Base-by-base conservation (phyloP, 306 rosid species). In the Castanospermum australe region DNA sequence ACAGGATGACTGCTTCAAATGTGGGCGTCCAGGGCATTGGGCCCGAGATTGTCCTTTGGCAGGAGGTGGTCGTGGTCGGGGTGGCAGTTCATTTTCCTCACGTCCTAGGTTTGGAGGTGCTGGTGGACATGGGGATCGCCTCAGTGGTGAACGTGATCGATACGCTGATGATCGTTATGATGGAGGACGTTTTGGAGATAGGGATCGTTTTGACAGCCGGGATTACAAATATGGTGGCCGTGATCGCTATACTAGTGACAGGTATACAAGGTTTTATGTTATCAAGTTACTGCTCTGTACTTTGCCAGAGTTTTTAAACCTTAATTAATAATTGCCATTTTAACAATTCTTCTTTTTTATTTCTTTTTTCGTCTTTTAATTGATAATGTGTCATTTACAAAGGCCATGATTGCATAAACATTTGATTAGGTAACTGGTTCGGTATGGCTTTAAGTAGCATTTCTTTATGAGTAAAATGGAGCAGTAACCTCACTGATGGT, bases 21-120 rank as follows among this genome's bases (percentile, higher is more conserved):
- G 98, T 79, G 98, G 99, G 39, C 97, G 96, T 64, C 88, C 97
- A 20, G 99, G 99, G 54, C 99, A 96, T 35, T 96, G 98, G 99
- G 99, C 98, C 25, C 87, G 97, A 67, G 99, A 96, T 73, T 96
- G 98, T 69, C 93, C 99, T 69, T 87, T 83, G 67, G 86, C 86
- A 0, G 88, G 93, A 30, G 96, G 96, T 42, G 92, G 88, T 38
- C 89, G 89, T 32, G 94, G 97, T 78, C 71, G 94, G 18, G 89
- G 91, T 67, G 88, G 90, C 47, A 84, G 89, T 55, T 86, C 98
- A 73, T 90, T 91, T 80, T 68, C 98, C 60, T 90, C 97, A 0
- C 94, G 90, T 55, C 91, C 97, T 70, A 90, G 94, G 87, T 91
- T 90, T 77, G 98, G 90, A 80, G 90, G 88, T 78, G 84, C 39